These are phyloP conservation scores for Colletotrichum lini DNA, from an alignment of 2,329 filamentous ascomycete genomes.

Conservation along the genomic window DNA sequence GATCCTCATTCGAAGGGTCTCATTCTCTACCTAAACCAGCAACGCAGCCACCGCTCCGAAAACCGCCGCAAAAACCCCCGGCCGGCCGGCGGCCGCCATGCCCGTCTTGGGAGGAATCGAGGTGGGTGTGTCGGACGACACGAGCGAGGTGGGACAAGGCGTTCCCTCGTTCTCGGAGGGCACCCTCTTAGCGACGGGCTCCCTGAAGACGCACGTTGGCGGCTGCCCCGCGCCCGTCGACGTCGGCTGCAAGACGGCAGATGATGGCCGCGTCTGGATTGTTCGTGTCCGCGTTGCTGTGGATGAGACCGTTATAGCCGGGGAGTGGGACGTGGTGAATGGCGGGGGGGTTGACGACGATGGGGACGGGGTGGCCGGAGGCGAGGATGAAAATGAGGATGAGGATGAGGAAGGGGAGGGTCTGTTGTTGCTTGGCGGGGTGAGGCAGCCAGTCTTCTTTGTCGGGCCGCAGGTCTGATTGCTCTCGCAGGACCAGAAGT, in stretches of 20 bases:
- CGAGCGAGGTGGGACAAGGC: neutral
- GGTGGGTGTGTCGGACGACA: neutral
- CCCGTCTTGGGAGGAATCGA: neutral
- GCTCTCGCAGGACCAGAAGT: conserved; percentile 14
- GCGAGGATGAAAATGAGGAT: neutral
- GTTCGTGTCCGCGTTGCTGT: neutral
- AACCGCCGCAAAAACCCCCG: neutral
- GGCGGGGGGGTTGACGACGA: neutral
- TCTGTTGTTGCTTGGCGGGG: neutral
- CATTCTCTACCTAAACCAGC: neutral
- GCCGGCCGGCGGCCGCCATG: neutral
- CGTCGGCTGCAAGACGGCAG: neutral
- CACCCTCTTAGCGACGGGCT: neutral
- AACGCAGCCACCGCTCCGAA: neutral
- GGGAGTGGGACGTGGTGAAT: neutral
- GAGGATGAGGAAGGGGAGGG: neutral
- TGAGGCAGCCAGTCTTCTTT: neutral
- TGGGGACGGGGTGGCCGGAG: neutral
- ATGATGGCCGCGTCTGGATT: neutral
- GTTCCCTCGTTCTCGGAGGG: neutral
- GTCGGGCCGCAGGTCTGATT: neutral
- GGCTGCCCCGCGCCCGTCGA: neutral
- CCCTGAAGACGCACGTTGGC: conserved; percentile 18
- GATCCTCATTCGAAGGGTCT: neutral
- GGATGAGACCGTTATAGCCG: neutral